Conservation (phyloP, 1,284 basidiomycete species). For the Ustilago hordei region DNA sequence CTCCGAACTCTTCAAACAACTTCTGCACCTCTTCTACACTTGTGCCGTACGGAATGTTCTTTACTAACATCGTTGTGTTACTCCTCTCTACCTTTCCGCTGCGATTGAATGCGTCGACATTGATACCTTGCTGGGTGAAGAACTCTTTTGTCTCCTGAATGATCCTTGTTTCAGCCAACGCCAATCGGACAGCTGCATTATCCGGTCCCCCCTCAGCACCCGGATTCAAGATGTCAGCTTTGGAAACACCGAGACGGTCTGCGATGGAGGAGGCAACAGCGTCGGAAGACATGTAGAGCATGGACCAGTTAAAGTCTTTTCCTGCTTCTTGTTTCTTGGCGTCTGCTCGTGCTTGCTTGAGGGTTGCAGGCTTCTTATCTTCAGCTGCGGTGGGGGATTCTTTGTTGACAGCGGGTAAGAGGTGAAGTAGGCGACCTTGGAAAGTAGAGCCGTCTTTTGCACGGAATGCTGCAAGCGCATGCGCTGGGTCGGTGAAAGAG, state of each 20-base stretch:
- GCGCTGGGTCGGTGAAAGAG: constrained; percentile 77
- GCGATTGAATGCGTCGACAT: constrained; percentile 71
- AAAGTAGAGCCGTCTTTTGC: constrained; percentile 86
- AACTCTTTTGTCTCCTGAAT: constrained; percentile 92
- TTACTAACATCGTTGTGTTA: constrained; percentile 88
- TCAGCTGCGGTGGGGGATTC: constrained; percentile 56
- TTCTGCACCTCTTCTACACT: constrained; percentile 79
- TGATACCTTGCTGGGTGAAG: constrained; percentile 75
- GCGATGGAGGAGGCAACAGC: constrained; percentile 87
- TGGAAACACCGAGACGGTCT: constrained; percentile 82
- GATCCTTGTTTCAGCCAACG: constrained; percentile 93
- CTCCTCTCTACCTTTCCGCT: constrained; percentile 29
- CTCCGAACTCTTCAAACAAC: constrained; percentile 83
- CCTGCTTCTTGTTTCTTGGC: constrained; percentile 81
- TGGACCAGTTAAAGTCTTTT: constrained; percentile 94
- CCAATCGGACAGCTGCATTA: constrained; percentile 84
- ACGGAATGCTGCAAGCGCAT: constrained; percentile 82
- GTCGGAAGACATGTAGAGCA: constrained; percentile 96
- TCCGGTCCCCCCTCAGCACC: constrained; percentile 44
- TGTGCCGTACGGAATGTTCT: constrained; percentile 96
- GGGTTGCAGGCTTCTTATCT: constrained; percentile 38
- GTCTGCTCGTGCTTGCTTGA: constrained; percentile 75
- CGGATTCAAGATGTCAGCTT: constrained; percentile 83
- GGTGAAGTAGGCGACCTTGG: constrained; percentile 90
- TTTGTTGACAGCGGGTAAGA: constrained; percentile 82